These are phyloP conservation scores for Conoideocrella luteorostrata DNA, from an alignment of 2,329 filamentous ascomycete species.

Conservation along the genomic window DNA sequence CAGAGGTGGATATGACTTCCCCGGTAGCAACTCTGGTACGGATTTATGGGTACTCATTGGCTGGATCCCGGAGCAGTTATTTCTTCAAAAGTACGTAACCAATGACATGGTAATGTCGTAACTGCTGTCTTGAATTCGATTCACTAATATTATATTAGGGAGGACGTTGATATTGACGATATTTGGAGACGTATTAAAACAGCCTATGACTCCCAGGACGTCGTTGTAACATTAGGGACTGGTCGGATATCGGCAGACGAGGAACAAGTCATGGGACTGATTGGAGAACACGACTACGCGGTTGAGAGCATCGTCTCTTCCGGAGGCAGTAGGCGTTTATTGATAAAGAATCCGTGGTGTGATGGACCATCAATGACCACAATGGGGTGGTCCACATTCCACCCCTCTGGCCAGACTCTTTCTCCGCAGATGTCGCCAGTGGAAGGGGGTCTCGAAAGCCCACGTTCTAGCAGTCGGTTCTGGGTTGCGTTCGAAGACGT, in stretches of 20 bases:
- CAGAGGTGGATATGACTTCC: slow-evolving; percentile 93
- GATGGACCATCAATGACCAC: slow-evolving; percentile 63
- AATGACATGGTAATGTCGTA: no score
- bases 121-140: no score
- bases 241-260: slow-evolving; percentile 72
- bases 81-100: slow-evolving; percentile 62
- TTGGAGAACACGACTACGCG: slow-evolving; percentile 90
- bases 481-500: slow-evolving; percentile 90
- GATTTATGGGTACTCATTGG: slow-evolving; percentile 89
- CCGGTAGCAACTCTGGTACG: slow-evolving; percentile 93
- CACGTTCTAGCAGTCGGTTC: slow-evolving; percentile 61
- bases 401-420: slow-evolving; percentile 10
- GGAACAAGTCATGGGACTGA: slow-evolving; percentile 73
- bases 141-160: slow-evolving; percentile 35
- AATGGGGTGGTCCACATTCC: slow-evolving; percentile 10
- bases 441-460: neutral
- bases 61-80: slow-evolving; percentile 95
- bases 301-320: slow-evolving; percentile 69
- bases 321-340: slow-evolving; percentile 57
- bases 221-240: slow-evolving; percentile 85
- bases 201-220: slow-evolving; percentile 70
- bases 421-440: neutral
- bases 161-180: slow-evolving; percentile 68
- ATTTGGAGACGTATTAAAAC: slow-evolving; percentile 73
- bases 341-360: slow-evolving; percentile 96